Evolutionary conservation across 2,329 filamentous ascomycete genomes (phyloP).

Genomic region (Claviceps cyperi): DNA sequence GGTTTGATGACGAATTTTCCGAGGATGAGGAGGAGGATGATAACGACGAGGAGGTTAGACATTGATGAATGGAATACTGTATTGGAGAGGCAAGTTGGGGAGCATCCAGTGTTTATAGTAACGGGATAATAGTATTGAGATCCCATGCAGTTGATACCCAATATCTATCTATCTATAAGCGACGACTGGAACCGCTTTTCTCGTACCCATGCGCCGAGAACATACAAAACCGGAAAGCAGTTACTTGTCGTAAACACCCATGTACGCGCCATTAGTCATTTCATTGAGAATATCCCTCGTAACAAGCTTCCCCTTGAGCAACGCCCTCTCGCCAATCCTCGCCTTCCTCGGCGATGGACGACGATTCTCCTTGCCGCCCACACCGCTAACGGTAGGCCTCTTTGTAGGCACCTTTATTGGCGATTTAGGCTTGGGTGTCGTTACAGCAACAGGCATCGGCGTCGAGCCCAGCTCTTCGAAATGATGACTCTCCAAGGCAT

Average conservation of each 20-base stretch:
- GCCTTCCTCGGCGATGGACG: slow-evolving; percentile 36
- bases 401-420: slow-evolving; percentile 15
- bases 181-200: background rate
- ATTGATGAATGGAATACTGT: background rate
- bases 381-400: slow-evolving; percentile 8
- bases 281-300: slow-evolving; percentile 70
- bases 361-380: slow-evolving; percentile 29
- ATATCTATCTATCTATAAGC: slow-evolving; percentile 1
- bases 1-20: slow-evolving; percentile 20
- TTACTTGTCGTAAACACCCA: slow-evolving; percentile 2
- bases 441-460: slow-evolving; percentile 20
- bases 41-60: background rate
- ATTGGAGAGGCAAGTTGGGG: background rate
- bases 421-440: slow-evolving; percentile 5
- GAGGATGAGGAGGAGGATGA: slow-evolving; percentile 11
- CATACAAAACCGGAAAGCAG: background rate
- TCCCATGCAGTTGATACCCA: slow-evolving; percentile 6
- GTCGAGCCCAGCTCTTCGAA: slow-evolving; percentile 44
- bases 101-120: background rate
- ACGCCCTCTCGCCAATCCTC: slow-evolving; percentile 43
- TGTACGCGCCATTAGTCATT: slow-evolving; percentile 31
- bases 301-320: slow-evolving; percentile 53
- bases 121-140: background rate
- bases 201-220: background rate
- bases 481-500: slow-evolving; percentile 51